phyloP scores from a whole-genome alignment of 306 rosid genomes.

The Trifolium repens region DNA sequence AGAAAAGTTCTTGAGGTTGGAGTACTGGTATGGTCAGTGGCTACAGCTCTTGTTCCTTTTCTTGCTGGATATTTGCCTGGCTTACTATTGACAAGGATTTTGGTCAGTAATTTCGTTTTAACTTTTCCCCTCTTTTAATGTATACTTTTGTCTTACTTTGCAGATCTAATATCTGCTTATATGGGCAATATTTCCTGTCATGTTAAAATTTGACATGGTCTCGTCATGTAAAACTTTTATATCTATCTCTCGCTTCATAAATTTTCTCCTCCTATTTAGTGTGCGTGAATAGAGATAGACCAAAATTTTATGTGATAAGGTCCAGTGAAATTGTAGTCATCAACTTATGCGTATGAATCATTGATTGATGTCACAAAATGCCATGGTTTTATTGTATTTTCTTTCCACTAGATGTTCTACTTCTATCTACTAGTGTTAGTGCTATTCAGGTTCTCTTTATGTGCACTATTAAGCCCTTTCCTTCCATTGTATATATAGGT shows the following conservation, averaged over 20 bases:
- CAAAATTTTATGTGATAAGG: background rate
- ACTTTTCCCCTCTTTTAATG: background rate
- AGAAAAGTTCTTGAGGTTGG: constrained; percentile 88
- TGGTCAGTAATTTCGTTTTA: constrained; percentile 58
- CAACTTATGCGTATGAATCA: constrained; percentile 5
- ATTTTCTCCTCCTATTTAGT: background rate
- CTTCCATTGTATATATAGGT: constrained; percentile 62
- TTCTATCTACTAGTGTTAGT: background rate
- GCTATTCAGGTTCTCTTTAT: constrained; percentile 3
- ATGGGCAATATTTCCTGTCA: background rate
- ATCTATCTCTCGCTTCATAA: background rate
- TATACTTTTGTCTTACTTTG: background rate
- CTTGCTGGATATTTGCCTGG: constrained; percentile 92
- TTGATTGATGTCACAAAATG: constrained; percentile 17
- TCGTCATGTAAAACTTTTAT: background rate
- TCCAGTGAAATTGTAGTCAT: background rate
- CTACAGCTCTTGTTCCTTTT: constrained; percentile 86
- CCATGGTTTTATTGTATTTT: constrained; percentile 29
- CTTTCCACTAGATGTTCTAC: constrained; percentile 26
- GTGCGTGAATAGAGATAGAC: background rate
- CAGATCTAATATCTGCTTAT: constrained; percentile 11
- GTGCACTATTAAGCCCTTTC: constrained; percentile 22
- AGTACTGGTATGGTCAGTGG: constrained; percentile 83
- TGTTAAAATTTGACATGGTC: background rate
- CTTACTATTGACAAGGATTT: constrained; percentile 74